These are phyloP conservation scores for Phytophthora podocarpi DNA, from an alignment of 352 stramenopile species.

Conservation along the genomic window DNA sequence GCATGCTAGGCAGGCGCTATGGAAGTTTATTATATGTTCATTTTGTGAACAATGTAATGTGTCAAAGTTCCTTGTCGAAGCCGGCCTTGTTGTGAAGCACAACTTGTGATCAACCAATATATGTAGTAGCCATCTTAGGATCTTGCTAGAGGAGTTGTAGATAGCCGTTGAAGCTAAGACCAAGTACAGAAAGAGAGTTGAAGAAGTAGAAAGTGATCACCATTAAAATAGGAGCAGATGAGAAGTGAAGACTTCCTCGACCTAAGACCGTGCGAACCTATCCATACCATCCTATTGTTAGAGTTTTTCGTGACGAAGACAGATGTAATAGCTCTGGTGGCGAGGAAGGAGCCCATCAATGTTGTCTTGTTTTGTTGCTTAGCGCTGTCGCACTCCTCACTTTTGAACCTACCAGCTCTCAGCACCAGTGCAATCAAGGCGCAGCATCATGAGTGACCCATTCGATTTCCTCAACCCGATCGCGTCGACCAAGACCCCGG, in stretches of 20 bases:
- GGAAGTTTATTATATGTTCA: conserved; percentile 38
- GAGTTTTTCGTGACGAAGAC: no score
- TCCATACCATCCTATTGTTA: conserved; percentile 23
- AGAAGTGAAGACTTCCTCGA: conserved; percentile 17
- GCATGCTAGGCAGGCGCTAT: conserved; percentile 13
- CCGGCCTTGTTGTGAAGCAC: not conserved
- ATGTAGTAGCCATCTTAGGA: no score
- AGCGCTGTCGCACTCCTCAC: no score
- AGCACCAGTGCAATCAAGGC: conserved; percentile 6
- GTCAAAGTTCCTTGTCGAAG: conserved; percentile 3
- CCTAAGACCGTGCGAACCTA: not conserved
- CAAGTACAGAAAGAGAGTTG: no score
- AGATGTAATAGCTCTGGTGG: no score
- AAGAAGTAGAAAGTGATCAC: not conserved
- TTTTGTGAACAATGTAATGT: conserved; percentile 19
- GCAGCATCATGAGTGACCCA: conserved; percentile 63
- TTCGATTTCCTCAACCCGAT: conserved; percentile 82
- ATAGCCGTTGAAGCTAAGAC: conserved; percentile 11
- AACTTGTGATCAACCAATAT: no score
- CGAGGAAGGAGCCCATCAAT: no score
- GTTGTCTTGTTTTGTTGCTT: no score
- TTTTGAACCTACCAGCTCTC: conserved; percentile 26
- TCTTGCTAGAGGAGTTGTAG: not conserved
- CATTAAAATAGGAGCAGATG: conserved; percentile 9
- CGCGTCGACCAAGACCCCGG: conserved; percentile 64